These are phyloP conservation scores for Pseudonitzschia multistriata DNA, from an alignment of 108 stramenopile genomes.

Conservation along the genomic window DNA sequence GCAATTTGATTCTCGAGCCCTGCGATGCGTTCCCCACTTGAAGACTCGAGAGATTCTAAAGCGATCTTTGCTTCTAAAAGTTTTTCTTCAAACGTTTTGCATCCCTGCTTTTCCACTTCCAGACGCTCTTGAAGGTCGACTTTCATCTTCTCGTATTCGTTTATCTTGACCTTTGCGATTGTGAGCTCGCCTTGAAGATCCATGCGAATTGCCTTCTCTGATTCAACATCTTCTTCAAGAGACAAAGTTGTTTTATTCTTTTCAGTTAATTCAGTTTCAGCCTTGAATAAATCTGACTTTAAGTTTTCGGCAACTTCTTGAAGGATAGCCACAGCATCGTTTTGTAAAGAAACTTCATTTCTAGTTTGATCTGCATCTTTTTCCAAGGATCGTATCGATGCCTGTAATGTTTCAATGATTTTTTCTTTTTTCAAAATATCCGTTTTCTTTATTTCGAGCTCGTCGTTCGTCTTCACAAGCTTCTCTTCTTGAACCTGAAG, in stretches of 20 bases:
- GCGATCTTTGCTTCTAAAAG: conserved; percentile 10
- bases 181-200: not conserved
- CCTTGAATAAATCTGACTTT: not conserved
- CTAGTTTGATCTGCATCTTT: not conserved
- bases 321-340: not conserved
- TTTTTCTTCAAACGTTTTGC: not conserved
- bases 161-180: not conserved
- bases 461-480: conserved; percentile 5
- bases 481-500: conserved; percentile 8
- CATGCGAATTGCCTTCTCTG: not conserved
- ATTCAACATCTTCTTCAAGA: conserved; percentile 3
- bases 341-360: conserved; percentile 5
- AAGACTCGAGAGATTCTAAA: not conserved
- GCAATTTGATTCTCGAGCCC: conserved; percentile 11
- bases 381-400: conserved; percentile 11
- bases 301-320: not conserved
- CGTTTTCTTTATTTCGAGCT: conserved; percentile 5
- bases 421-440: conserved; percentile 15
- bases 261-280: not conserved
- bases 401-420: not conserved
- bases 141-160: not conserved
- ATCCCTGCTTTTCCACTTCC: not conserved
- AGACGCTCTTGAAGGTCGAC: conserved; percentile 5
- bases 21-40: not conserved
- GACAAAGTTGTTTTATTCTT: not conserved